Conservation (phyloP, 805 yeast species). For the Naumovozyma castellii region DNA sequence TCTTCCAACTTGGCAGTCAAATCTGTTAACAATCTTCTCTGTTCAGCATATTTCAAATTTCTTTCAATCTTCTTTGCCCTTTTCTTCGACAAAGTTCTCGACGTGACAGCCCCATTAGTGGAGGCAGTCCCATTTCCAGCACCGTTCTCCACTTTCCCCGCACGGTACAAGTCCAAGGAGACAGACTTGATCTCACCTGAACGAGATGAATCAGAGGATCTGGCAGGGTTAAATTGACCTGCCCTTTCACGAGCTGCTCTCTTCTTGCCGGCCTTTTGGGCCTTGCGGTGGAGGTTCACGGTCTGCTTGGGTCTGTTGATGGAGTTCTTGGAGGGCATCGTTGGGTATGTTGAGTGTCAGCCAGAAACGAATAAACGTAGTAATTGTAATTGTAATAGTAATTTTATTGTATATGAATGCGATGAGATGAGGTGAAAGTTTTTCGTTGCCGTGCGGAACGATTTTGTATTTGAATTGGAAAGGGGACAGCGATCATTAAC, state of each 20-base stretch:
- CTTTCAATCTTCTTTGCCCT: conserved; percentile 71
- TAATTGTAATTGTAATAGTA: no score
- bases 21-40: conserved; percentile 45
- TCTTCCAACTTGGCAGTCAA: conserved; percentile 39
- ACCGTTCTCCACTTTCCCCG: conserved; percentile 4
- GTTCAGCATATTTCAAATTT: conserved; percentile 61
- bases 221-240: conserved; percentile 36
- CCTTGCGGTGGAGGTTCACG: conserved; percentile 41
- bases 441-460: not conserved
- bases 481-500: conserved; percentile 1
- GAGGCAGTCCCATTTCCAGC: conserved; percentile 9
- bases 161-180: conserved; percentile 34
- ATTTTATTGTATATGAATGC: not conserved
- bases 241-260: conserved; percentile 43
- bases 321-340: conserved; percentile 76
- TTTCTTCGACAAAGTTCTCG: conserved; percentile 62
- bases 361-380: not conserved
- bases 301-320: conserved; percentile 70
- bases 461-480: not conserved
- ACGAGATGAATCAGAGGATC: conserved; percentile 36
- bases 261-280: conserved; percentile 41
- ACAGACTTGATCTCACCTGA: conserved; percentile 36
- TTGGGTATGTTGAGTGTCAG: no score
- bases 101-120: conserved; percentile 32
- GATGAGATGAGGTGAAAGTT: conserved; percentile 12